Conservation (phyloP, 75 land plant genomes). For the Cupressus sempervirens region DNA sequence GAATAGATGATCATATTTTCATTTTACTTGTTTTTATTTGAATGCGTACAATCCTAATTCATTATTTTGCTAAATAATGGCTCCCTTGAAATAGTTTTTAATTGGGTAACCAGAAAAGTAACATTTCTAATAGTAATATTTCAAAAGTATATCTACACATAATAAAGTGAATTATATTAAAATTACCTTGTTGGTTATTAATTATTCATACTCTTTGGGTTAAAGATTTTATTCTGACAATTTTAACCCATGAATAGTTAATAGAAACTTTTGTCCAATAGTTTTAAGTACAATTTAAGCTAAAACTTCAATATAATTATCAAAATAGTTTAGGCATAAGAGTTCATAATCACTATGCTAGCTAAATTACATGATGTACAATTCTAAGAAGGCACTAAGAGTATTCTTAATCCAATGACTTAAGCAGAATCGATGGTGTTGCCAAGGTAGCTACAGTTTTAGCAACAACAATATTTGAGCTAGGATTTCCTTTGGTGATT, state of each 20-base stretch:
- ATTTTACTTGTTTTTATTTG: background rate
- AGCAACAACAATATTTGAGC: conserved; percentile 72
- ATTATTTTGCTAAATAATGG: too few species aligned
- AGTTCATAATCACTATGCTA: background rate
- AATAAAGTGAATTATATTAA: too few species aligned
- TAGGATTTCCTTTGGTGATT: conserved; percentile 45
- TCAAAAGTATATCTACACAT: background rate
- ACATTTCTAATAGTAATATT: too few species aligned
- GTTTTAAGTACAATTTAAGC: too few species aligned
- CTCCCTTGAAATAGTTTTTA: too few species aligned
- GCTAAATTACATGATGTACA: conserved; percentile 16
- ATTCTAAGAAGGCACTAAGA: conserved; percentile 30
- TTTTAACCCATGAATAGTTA: too few species aligned
- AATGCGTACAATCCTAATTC: too few species aligned
- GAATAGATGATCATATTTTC: background rate
- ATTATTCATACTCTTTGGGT: too few species aligned
- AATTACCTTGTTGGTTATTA: too few species aligned
- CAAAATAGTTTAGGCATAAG: background rate
- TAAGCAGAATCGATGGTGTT: conserved; percentile 62
- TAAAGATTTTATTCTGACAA: too few species aligned
- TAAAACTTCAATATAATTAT: too few species aligned
- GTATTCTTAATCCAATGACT: conserved; percentile 37
- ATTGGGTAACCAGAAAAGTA: background rate
- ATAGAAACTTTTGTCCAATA: too few species aligned
- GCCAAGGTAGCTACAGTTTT: conserved; percentile 79